phyloP scores from a whole-genome alignment of 805 yeast species.

The Starmerella geochares region DNA sequence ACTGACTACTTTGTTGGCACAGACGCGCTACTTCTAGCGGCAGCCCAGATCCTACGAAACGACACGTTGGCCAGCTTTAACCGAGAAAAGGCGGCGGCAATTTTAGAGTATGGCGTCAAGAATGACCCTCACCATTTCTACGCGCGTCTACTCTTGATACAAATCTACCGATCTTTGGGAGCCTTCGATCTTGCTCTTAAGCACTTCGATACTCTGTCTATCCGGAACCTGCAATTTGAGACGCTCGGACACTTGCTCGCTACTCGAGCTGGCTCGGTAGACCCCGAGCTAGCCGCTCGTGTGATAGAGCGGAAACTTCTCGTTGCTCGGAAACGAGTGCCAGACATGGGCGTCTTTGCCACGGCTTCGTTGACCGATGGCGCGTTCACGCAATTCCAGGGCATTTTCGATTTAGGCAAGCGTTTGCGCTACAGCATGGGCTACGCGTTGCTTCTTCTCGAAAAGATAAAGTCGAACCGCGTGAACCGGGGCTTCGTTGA shows the following conservation, averaged over 20 bases:
- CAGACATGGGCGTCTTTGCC: constrained; percentile 43
- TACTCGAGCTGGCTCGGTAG: constrained; percentile 39
- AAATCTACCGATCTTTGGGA: constrained; percentile 52
- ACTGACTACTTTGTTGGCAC: constrained; percentile 64
- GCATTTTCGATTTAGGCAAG: constrained; percentile 52
- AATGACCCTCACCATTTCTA: constrained; percentile 65
- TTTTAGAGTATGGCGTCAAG: constrained; percentile 48
- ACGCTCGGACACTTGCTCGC: constrained; percentile 44
- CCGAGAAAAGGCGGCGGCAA: constrained; percentile 37
- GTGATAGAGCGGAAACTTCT: constrained; percentile 4
- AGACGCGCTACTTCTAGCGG: constrained; percentile 51
- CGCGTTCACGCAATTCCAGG: constrained; percentile 55
- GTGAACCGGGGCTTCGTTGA: constrained; percentile 17
- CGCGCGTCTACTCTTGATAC: constrained; percentile 59
- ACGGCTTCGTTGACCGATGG: constrained; percentile 47
- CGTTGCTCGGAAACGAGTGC: constrained; percentile 33
- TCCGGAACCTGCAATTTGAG: constrained; percentile 71
- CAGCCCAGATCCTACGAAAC: constrained; percentile 32
- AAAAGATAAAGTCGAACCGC: constrained; percentile 25
- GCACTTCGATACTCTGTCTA: constrained; percentile 47
- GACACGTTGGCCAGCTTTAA: constrained; percentile 9
- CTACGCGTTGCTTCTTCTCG: constrained; percentile 29
- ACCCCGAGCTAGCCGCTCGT: constrained; percentile 33
- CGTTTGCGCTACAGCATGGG: constrained; percentile 44
- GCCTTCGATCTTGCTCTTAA: constrained; percentile 40